Base-by-base conservation (phyloP, 331 rosid species). In the Quercus phellos region DNA sequence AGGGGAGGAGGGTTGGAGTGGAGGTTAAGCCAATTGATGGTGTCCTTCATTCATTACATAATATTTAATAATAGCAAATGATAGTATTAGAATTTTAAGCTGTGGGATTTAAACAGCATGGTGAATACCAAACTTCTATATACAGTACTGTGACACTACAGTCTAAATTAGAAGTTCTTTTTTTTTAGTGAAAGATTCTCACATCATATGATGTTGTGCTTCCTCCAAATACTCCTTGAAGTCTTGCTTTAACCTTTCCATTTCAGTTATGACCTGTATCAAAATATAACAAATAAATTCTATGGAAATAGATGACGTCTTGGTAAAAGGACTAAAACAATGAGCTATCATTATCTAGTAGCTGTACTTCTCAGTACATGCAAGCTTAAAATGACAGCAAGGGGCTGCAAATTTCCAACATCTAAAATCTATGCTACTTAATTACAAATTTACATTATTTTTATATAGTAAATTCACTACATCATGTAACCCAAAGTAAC, bases 231-330 rank as follows among this genome's bases (percentile, higher is more conserved):
- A 90, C 81, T 81, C 80, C 74, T 85, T 89, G 82, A 86, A 85
- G 30, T 88, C 90, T 80, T 89, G 94, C 88, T 94, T 94, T 34
- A 84, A 86, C 80, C 80, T 89, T 84, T 94, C 99, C 99, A 92
- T 90, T 66, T 92, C 94, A 42, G 82, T 76, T 86, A 94, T 94
- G 70, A 92, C 93, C 98, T 94, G 82, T 84, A 83, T 70, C 58
- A 35, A 76, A 82, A 82, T 73, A 30, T 69, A 74, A 70, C 18
- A 75, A 6, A 24, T 55, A 81, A 61, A 55, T 35, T 76, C 54
- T 26, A 55, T 17, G 60, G 42, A 55, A 78, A 46, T 42, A 59
- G 51, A 34, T 66, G 50, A 66, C 8, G 9, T 30, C 56, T 42
- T 9, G 6, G 24, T 53, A 72, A 64, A 21, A 9, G 64, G 71